These are phyloP conservation scores for Ophiostoma sp. DNA, from an alignment of 2,329 filamentous ascomycete species.

Conservation along the genomic window DNA sequence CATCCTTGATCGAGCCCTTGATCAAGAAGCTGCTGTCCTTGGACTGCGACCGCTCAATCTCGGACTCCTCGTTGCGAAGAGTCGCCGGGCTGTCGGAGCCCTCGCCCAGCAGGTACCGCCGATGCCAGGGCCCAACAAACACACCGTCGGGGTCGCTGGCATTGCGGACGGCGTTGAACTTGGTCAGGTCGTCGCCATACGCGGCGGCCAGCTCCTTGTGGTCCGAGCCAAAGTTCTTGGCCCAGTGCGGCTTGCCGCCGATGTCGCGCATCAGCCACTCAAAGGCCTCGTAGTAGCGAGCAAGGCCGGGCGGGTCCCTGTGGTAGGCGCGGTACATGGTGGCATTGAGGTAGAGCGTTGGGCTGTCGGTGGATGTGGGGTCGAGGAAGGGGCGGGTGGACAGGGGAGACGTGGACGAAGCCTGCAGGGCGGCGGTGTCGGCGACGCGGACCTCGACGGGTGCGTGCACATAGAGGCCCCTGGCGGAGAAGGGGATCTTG, in stretches of 20 bases:
- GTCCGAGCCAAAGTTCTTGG: conserved; percentile 65
- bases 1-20: conserved; percentile 45
- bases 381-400: conserved; percentile 46
- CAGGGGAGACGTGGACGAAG: conserved; percentile 31
- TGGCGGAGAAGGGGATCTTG: conserved; percentile 62
- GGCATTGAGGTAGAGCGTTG: conserved; percentile 74
- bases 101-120: conserved; percentile 55
- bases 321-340: conserved; percentile 72
- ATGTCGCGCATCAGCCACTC: conserved; percentile 77
- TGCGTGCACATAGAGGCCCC: conserved; percentile 68
- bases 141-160: conserved; percentile 68
- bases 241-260: conserved; percentile 72
- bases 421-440: conserved; percentile 47
- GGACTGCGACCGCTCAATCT: conserved; percentile 25
- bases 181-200: conserved; percentile 57
- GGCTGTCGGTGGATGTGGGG: conserved; percentile 55
- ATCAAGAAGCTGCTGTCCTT: conserved; percentile 53
- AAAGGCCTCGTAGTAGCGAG: conserved; percentile 71
- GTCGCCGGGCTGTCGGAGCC: conserved; percentile 8
- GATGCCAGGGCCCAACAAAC: conserved; percentile 87
- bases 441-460: conserved; percentile 73
- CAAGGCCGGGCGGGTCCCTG: conserved; percentile 61
- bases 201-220: conserved; percentile 52
- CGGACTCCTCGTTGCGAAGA: conserved; percentile 32
- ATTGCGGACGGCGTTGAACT: conserved; percentile 59